Conservation (phyloP, 2,329 filamentous ascomycete species). For the Sphaerulina populicola region DNA sequence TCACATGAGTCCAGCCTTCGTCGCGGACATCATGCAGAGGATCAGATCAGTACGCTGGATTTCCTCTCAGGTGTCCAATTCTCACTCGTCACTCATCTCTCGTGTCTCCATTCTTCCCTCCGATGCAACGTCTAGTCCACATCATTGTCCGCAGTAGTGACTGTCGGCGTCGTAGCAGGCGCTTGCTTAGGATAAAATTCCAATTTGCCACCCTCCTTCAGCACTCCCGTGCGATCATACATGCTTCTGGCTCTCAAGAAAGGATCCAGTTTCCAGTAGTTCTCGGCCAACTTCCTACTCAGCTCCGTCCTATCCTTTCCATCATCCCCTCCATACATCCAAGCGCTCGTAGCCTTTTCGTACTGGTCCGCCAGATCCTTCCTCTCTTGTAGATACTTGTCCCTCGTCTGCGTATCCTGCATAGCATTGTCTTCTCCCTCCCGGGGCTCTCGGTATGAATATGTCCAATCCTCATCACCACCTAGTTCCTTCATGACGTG, state of each 20-base stretch:
- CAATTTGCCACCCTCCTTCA: constrained; percentile 58
- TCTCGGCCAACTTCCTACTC: constrained; percentile 50
- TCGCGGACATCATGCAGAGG: too few relatives aligned
- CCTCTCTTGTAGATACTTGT: constrained; percentile 56
- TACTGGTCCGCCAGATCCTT: constrained; percentile 61
- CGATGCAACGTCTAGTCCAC: constrained; percentile 3
- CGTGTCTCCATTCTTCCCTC: too few relatives aligned
- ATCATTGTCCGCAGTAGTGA: constrained; percentile 4
- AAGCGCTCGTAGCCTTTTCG: constrained; percentile 64
- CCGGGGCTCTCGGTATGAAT: constrained; percentile 69
- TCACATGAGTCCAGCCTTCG: too few relatives aligned
- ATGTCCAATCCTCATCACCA: constrained; percentile 76
- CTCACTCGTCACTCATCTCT: too few relatives aligned
- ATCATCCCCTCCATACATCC: constrained; percentile 53
- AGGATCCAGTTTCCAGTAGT: constrained; percentile 86
- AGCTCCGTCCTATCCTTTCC: constrained; percentile 27
- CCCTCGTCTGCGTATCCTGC: constrained; percentile 53
- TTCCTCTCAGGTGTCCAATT: too few relatives aligned
- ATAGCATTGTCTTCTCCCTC: constrained; percentile 68
- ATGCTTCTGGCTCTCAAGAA: constrained; percentile 74
- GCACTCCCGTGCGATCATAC: constrained; percentile 72
- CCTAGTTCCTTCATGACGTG: constrained; percentile 77
- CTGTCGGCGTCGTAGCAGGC: background rate
- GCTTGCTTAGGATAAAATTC: constrained; percentile 55
- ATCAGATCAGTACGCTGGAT: too few relatives aligned